A percentile compares a stretch with the other conserved stretches of the same genome.
phyloP scores from a whole-genome alignment of 164 flowering plant genomes.

The Macadamia integrifolia region DNA sequence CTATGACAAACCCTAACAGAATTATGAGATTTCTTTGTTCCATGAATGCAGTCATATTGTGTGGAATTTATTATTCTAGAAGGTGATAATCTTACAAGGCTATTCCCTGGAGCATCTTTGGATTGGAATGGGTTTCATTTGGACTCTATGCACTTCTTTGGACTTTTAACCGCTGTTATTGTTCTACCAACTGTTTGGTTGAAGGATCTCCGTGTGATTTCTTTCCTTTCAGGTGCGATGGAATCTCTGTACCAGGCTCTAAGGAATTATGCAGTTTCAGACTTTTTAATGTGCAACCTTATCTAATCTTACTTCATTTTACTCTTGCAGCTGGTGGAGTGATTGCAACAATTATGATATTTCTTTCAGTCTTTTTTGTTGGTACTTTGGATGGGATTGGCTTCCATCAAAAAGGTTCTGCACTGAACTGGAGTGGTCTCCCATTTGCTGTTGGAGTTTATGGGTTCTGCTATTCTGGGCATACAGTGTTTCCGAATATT shows the following conservation, averaged over 20 bases:
- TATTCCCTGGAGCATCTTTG: slow-evolving; percentile 73
- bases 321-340: slow-evolving; percentile 80
- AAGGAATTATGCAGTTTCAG: neutral
- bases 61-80: slow-evolving; percentile 90
- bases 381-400: slow-evolving; percentile 61
- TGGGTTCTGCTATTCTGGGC: slow-evolving; percentile 88
- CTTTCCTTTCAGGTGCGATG: slow-evolving; percentile 74
- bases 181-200: slow-evolving; percentile 87
- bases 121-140: slow-evolving; percentile 48
- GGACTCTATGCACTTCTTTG: slow-evolving; percentile 71
- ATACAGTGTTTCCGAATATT: slow-evolving; percentile 85
- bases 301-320: slow-evolving; percentile 5
- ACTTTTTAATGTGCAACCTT: neutral
- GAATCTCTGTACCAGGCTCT: neutral
- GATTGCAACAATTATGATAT: slow-evolving; percentile 57
- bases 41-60: slow-evolving; percentile 63
- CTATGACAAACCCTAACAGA: neutral
- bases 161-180: slow-evolving; percentile 52
- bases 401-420: slow-evolving; percentile 49
- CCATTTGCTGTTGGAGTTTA: slow-evolving; percentile 86
- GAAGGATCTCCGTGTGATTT: slow-evolving; percentile 70
- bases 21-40: slow-evolving; percentile 11
- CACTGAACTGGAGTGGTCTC: slow-evolving; percentile 63
- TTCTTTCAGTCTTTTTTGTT: slow-evolving; percentile 44
- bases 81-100: slow-evolving; percentile 78